phyloP scores from a whole-genome alignment of 371 early-diverging fungal species.

The Coemansia sp. region DNA sequence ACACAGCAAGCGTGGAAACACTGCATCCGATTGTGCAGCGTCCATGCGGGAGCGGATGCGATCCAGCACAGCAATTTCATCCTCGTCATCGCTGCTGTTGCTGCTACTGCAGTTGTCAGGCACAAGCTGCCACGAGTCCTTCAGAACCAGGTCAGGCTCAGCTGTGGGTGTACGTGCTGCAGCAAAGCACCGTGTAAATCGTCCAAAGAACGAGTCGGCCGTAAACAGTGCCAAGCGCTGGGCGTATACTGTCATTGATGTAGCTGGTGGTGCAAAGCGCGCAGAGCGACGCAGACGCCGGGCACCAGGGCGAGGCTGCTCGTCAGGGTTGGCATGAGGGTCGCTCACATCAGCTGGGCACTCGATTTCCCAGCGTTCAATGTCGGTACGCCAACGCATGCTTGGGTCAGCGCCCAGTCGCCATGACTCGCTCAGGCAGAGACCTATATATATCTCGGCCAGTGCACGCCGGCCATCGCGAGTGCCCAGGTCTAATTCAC shows the following conservation, averaged over 20 bases:
- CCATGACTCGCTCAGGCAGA: conserved; percentile 30
- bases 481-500: conserved; percentile 6
- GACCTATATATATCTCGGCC: neutral
- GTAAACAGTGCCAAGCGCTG: conserved; percentile 24
- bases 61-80: conserved; percentile 33
- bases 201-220: conserved; percentile 42
- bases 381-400: conserved; percentile 30
- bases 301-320: neutral
- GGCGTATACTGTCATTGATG: conserved; percentile 17
- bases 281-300: conserved; percentile 18
- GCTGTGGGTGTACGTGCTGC: conserved; percentile 14
- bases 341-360: conserved; percentile 28
- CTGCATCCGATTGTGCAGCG: conserved; percentile 4
- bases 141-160: conserved; percentile 20
- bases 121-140: conserved; percentile 47
- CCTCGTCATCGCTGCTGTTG: neutral
- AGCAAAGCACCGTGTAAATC: conserved; percentile 40
- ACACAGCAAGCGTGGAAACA: conserved; percentile 31
- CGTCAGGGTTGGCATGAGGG: conserved; percentile 13
- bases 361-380: conserved; percentile 35
- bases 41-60: conserved; percentile 28
- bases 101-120: neutral
- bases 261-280: conserved; percentile 10
- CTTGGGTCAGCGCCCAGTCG: conserved; percentile 38
- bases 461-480: conserved; percentile 10